Base-by-base conservation (phyloP, 2,329 filamentous ascomycete species). In the Monilinia vaccinii-corymbosi region DNA sequence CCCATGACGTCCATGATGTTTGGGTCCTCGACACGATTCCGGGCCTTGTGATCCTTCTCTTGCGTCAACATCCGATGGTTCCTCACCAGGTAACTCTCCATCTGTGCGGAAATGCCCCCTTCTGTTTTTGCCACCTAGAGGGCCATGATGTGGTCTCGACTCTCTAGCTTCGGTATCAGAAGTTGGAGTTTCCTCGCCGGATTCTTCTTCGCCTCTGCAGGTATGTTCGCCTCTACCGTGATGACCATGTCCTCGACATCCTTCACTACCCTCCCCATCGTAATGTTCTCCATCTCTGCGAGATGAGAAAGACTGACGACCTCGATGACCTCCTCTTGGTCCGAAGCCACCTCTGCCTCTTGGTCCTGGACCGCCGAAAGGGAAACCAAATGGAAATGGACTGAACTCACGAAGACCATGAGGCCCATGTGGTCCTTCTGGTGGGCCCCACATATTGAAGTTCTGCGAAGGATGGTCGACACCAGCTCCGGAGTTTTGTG, bases 201-300 rank as follows among this genome's bases (percentile, higher is more conserved):
- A 55, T 38, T 34, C 32, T 25, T 45, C 61, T 16, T 45, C 49
- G 28, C 50, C 46, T 45, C n/a, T 45, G n/a, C 34, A 45, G 14
- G 21, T 10, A 57, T 60, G 46, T 56, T 61, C 36, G 3, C 46
- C 53, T 58, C 38, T 56, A 70, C 71, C 16, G 66, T 64, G 25
- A 74, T 75, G 14, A 69, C 66, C 61, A 76, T 76, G 63, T 75
- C 74, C 59, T 60, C 40, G 23, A 16, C 21, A 38, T 38, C 52
- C 61, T 47, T 67, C 65, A 32, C 32, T 57, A 34, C 31, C 55
- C 48, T 64, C 63, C 2, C 52, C 55, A 28, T 61, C 63, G 10
- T 34, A 45, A 10, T 56, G 38, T 16, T 70, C 65, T 25, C 64
- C 64, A 50, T 68, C 64, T 48, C 65, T 60, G 50, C 64, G 63